These are phyloP conservation scores for Solanum appendiculatum DNA, from an alignment of 257 asterid species.

Conservation along the genomic window DNA sequence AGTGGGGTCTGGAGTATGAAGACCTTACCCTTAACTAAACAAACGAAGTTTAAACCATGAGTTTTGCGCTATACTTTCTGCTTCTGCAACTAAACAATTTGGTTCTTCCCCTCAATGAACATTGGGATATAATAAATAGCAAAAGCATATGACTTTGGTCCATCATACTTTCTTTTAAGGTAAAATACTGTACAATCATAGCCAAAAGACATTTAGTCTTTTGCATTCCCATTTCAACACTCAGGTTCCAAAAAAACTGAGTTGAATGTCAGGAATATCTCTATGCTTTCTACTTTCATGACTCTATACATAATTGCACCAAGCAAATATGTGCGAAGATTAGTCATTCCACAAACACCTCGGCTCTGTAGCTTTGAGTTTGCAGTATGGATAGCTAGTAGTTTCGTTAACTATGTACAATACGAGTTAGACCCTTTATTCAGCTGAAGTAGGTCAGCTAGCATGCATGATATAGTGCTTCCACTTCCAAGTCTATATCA, in stretches of 20 bases:
- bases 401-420: neutral
- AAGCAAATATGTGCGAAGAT: neutral
- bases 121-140: neutral
- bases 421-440: neutral
- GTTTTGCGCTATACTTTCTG: neutral
- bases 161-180: neutral
- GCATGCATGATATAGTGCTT: neutral
- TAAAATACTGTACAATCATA: neutral
- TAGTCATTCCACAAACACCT: neutral
- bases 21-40: neutral
- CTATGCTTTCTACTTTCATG: neutral
- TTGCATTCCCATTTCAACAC: neutral
- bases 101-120: neutral
- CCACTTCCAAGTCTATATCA: conserved; percentile 18
- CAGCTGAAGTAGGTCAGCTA: neutral
- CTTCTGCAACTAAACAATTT: neutral
- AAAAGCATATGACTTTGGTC: neutral
- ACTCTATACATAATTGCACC: neutral
- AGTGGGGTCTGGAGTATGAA: neutral
- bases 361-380: neutral
- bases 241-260: conserved; percentile 22
- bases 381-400: neutral
- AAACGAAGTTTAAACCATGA: neutral
- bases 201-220: neutral
- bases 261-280: neutral